Conservation (phyloP, 768 basidiomycete species). For the Gymnopilus dilepis region DNA sequence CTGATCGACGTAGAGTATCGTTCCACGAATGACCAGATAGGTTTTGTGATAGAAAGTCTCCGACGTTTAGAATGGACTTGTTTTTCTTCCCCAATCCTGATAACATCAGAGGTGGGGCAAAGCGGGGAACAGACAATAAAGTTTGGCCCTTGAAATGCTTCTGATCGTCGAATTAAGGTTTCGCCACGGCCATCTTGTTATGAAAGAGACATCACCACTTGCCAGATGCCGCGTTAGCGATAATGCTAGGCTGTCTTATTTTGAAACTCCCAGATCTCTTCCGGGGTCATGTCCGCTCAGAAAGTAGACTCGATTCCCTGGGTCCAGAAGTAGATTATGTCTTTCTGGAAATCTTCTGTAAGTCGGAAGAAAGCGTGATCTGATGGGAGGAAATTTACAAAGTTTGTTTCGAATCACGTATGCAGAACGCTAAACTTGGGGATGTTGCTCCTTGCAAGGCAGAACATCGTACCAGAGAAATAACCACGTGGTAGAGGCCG, state of each 20-base stretch:
- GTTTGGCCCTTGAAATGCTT: neutral
- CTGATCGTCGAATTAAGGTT: slow-evolving; percentile 7
- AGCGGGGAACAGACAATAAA: neutral
- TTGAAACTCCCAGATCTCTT: neutral
- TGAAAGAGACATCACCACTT: neutral
- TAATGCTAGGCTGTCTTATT: neutral
- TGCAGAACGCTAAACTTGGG: slow-evolving; percentile 7
- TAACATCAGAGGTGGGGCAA: slow-evolving; percentile 4
- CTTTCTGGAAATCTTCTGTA: slow-evolving; percentile 6
- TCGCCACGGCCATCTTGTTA: neutral
- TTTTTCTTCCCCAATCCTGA: neutral
- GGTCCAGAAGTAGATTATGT: neutral
- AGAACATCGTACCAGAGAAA: neutral
- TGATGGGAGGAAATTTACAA: neutral
- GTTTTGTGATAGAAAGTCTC: slow-evolving; percentile 5
- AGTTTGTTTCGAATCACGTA: neutral
- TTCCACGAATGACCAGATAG: neutral
- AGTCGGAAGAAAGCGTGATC: neutral
- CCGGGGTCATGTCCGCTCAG: neutral
- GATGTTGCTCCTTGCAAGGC: neutral
- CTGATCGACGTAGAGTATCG: neutral
- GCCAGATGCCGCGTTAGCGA: neutral
- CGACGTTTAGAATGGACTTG: neutral
- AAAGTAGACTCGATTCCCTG: neutral
- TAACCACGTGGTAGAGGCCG: neutral